Evolutionary conservation across 2,329 filamentous ascomycete genomes (phyloP).

Genomic region (Diaporthe sp.): DNA sequence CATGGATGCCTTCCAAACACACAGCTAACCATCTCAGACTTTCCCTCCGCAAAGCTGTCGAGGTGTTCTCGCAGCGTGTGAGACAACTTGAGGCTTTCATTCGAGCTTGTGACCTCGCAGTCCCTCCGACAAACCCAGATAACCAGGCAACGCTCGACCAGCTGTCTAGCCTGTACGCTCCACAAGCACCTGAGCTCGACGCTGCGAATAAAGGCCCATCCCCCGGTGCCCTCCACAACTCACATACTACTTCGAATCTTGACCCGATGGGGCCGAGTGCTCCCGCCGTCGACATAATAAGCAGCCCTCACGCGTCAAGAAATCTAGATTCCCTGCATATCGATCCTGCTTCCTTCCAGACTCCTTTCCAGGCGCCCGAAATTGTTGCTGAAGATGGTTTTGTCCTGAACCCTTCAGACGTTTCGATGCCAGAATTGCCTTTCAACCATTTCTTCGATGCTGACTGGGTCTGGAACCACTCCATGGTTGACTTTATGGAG

Average conservation of each 20-base stretch:
- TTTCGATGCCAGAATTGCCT: neutral
- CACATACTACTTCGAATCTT: neutral
- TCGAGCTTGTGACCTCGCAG: neutral
- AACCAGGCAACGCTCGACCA: neutral
- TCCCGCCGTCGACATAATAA: neutral
- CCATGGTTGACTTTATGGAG: neutral
- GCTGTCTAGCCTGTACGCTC: neutral
- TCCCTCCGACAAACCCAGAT: neutral
- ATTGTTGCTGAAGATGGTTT: neutral
- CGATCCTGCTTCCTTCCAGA: neutral
- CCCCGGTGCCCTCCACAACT: neutral
- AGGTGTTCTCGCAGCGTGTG: slow-evolving; percentile 5
- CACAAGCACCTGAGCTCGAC: no score
- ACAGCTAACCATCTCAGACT: neutral
- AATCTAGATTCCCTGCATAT: neutral
- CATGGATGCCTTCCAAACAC: no score
- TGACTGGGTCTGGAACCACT: slow-evolving; percentile 11
- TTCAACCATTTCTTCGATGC: slow-evolving; percentile 2
- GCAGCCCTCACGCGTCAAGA: neutral
- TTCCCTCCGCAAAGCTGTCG: slow-evolving; percentile 3
- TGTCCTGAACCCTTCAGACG: neutral
- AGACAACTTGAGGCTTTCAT: neutral
- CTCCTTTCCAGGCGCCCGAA: neutral
- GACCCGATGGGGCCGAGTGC: neutral
- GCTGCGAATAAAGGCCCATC: neutral